Base-by-base conservation (phyloP, 768 basidiomycete species). In the Floccularia luteovirens region DNA sequence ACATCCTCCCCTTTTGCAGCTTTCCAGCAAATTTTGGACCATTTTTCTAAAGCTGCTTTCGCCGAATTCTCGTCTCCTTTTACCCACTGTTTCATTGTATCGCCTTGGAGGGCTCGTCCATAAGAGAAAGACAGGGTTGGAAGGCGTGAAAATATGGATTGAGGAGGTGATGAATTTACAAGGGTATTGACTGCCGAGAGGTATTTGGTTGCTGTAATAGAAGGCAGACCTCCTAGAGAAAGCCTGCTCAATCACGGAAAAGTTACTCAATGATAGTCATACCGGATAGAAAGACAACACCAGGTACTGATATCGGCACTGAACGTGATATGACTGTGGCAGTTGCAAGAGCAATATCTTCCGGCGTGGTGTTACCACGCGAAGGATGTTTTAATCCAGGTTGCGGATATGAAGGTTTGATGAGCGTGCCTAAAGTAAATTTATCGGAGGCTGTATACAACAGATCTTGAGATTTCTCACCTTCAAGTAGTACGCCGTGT, bases 351-450 rank as follows among this genome's bases (percentile, higher is more conserved):
- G 64, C 70, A 37, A 75, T 67, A 4, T 68, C 60, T 20, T 65
- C 60, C 12, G 65, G 46, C 13, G 64, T 63, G 1, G 58, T 58
- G 20, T 45, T 59, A 5, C 45, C 48, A 24, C 67, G 61, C 13
- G 63, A 64, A 1, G 62, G 57, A 38, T 68, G 60, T 43, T 69
- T 62, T 16, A 67, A 47, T 5, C 72, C 68, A 12, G 72, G 67
- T 46, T 74, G 71, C 21, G 72, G 62, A 56, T 74, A 75, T 1
- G 69, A 74, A 3, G 70, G 69, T 40, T 74, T 75, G 44, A 76
- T 66, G 31, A 74, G 58, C 4, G 69, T 64, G 16, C 70, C 72
- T 74, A 32, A 22, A 28, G 5, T 7, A 7, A 34, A 21, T 19
- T 13, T 27, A 25, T 31, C n/a, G 38, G 36, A 8, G 7, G 40